Conservation (phyloP, 179 eudicot genomes). For the Silene vulgaris region DNA sequence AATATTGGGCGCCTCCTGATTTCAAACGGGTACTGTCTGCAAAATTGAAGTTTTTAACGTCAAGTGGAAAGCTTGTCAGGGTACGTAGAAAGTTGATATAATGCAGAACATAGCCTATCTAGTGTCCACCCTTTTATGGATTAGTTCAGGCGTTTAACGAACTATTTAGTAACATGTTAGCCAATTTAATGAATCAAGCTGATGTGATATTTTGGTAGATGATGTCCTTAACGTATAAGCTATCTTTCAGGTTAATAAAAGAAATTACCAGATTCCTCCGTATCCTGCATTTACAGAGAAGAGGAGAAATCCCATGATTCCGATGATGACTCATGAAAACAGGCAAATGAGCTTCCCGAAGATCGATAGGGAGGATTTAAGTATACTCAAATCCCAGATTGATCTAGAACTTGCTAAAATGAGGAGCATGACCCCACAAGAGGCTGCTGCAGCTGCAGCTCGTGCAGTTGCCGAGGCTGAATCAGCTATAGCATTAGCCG, state of each 20-base stretch:
- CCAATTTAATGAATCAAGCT: neutral
- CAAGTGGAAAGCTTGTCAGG: constrained; percentile 75
- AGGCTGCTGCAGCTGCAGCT: constrained; percentile 76
- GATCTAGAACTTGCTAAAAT: constrained; percentile 73
- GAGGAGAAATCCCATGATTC: constrained; percentile 39
- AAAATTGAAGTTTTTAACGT: constrained; percentile 68
- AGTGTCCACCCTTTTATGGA: constrained; percentile 1
- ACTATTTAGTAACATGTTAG: neutral
- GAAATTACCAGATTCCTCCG: constrained; percentile 54
- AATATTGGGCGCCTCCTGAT: constrained; percentile 93
- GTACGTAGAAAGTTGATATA: constrained; percentile 29
- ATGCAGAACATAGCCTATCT: constrained; percentile 10
- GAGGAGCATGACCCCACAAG: constrained; percentile 72
- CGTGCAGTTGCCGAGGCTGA: constrained; percentile 88
- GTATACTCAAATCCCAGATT: constrained; percentile 47
- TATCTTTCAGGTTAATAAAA: constrained; percentile 42
- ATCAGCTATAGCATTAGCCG: constrained; percentile 76
- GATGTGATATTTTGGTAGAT: neutral
- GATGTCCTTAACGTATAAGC: neutral
- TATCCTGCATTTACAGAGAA: constrained; percentile 39
- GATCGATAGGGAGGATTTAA: constrained; percentile 41
- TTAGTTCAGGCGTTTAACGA: neutral
- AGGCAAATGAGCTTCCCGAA: constrained; percentile 43
- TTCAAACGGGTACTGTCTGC: constrained; percentile 73
- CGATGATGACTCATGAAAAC: constrained; percentile 40